These are phyloP conservation scores for Serendipita vermifera DNA, from an alignment of 768 basidiomycete species.

Conservation along the genomic window DNA sequence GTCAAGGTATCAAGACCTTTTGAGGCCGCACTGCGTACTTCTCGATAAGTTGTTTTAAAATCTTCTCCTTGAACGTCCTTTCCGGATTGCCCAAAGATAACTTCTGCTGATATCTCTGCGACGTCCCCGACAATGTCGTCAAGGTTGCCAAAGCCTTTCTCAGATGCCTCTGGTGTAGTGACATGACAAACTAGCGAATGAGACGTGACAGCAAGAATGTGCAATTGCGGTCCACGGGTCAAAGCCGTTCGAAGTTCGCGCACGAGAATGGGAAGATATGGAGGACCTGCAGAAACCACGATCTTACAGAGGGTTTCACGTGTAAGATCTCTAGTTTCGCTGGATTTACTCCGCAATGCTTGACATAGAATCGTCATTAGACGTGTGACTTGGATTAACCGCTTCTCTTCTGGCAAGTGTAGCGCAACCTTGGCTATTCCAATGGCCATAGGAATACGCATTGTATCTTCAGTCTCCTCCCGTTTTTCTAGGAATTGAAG, in stretches of 20 bases:
- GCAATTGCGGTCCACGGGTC: slow-evolving; percentile 82
- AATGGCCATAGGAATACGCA: slow-evolving; percentile 77
- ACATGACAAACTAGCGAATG: slow-evolving; percentile 76
- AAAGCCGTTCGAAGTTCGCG: slow-evolving; percentile 77
- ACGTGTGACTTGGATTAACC: slow-evolving; percentile 56
- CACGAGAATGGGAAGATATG: slow-evolving; percentile 58
- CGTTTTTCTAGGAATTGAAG: slow-evolving; percentile 71
- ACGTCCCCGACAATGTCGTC: slow-evolving; percentile 71
- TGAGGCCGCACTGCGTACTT: slow-evolving; percentile 73
- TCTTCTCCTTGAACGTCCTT: slow-evolving; percentile 79
- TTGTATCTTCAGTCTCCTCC: slow-evolving; percentile 68
- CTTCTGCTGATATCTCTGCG: slow-evolving; percentile 70
- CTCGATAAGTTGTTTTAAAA: slow-evolving; percentile 89
- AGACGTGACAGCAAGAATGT: slow-evolving; percentile 73
- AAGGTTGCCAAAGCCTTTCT: slow-evolving; percentile 40
- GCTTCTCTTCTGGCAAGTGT: slow-evolving; percentile 52
- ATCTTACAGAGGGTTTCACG: slow-evolving; percentile 77
- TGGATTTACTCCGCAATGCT: slow-evolving; percentile 82
- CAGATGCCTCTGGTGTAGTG: slow-evolving; percentile 45
- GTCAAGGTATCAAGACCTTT: slow-evolving; percentile 78
- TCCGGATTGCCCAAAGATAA: slow-evolving; percentile 87
- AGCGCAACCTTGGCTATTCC: slow-evolving; percentile 77
- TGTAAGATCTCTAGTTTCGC: slow-evolving; percentile 79
- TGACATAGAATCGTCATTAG: slow-evolving; percentile 79
- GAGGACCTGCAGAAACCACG: slow-evolving; percentile 53